Evolutionary conservation across 768 basidiomycete genomes (phyloP).

Genomic region (Mrakia blollopis): DNA sequence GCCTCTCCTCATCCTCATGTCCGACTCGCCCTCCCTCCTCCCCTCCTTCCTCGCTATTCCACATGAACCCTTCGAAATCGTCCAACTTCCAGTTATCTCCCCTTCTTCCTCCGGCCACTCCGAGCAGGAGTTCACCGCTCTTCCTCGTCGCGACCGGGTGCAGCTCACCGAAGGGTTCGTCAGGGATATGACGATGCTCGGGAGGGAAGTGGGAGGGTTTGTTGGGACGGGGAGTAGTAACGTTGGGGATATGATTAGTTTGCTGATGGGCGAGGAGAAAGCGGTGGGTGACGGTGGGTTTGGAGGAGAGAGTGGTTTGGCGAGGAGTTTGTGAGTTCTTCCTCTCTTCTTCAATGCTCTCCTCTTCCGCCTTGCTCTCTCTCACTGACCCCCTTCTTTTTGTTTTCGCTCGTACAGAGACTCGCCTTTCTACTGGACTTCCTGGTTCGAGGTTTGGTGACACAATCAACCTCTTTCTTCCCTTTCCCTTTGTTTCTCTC

Average conservation of each 20-base stretch:
- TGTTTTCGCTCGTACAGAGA: background rate
- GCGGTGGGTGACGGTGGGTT: no score
- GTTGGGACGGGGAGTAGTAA: conserved; percentile 1
- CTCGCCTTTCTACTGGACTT: conserved; percentile 1
- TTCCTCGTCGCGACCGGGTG: background rate
- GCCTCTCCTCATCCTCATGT: conserved; percentile 3
- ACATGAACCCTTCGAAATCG: background rate
- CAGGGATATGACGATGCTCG: conserved; percentile 3
- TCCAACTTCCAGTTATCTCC: conserved; percentile 6
- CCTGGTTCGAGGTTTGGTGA: conserved; percentile 9
- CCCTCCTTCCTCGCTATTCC: conserved; percentile 8
- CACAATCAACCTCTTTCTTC: background rate
- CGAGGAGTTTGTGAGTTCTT: background rate
- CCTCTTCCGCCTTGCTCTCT: background rate
- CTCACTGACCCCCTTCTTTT: background rate
- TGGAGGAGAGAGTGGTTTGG: background rate
- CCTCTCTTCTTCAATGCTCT: background rate
- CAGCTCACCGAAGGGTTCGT: conserved; percentile 5
- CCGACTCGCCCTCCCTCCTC: conserved; percentile 12
- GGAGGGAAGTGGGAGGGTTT: background rate
- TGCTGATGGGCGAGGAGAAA: background rate
- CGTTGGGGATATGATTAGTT: conserved; percentile 1
- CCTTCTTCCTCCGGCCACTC: background rate
- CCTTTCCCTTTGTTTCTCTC: no score
- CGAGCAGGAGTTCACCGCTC: background rate